A percentile compares a stretch with the other conserved stretches of the same genome.
Conservation (phyloP, 805 yeast genomes). For the Saccharomyces paradoxus region DNA sequence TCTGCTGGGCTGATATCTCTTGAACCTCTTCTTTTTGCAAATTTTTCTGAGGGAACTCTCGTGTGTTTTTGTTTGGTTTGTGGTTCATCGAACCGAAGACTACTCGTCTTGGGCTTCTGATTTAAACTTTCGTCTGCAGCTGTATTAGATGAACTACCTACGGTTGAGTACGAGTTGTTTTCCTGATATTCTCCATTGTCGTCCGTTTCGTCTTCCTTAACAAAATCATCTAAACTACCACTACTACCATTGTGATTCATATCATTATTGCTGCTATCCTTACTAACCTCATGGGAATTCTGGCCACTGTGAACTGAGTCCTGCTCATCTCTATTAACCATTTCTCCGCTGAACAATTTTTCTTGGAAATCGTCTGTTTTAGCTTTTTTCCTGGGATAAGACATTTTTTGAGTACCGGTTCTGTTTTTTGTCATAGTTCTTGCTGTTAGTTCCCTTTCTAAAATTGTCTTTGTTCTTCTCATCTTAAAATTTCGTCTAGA, state of each 20-base stretch:
- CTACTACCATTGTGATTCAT: neutral
- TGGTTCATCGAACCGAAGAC: constrained; percentile 7
- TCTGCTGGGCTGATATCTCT: constrained; percentile 70
- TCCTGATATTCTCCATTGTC: neutral
- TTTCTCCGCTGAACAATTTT: constrained; percentile 30
- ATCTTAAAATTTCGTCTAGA: constrained; percentile 75
- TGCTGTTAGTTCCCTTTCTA: constrained; percentile 27
- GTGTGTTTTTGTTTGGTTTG: constrained; percentile 1
- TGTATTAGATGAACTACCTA: constrained; percentile 4
- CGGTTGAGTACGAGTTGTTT: constrained; percentile 5
- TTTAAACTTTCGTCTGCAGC: neutral
- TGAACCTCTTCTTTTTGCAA: constrained; percentile 29
- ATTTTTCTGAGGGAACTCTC: constrained; percentile 21
- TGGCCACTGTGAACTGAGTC: constrained; percentile 2
- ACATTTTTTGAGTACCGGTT: constrained; percentile 5
- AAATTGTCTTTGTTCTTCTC: constrained; percentile 52
- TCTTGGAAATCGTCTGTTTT: constrained; percentile 25
- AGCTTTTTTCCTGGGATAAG: neutral
- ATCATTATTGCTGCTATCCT: neutral
- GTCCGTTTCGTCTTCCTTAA: neutral
- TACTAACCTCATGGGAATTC: neutral
- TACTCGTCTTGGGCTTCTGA: neutral
- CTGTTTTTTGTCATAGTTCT: constrained; percentile 14
- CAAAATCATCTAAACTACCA: neutral
- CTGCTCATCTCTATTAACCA: constrained; percentile 28